Base-by-base conservation (phyloP, 164 flowering plant genomes). In the Vitis rotundifolia region DNA sequence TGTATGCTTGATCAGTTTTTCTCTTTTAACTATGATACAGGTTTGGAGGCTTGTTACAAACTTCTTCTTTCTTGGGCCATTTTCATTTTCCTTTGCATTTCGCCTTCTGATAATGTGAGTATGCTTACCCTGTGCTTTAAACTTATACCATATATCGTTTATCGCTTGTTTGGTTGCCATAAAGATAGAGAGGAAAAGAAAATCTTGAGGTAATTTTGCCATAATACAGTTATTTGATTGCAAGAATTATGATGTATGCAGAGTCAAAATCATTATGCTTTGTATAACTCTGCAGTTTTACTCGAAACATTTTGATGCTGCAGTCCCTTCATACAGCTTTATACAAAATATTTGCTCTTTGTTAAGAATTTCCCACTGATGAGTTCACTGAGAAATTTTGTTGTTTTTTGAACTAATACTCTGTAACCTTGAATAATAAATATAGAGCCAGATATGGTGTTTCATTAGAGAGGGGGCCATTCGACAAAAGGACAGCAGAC, bases 401-500 rank as follows among this genome's bases (percentile, higher is more conserved):
- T 22, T 8, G n/a, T 9, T 62, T 44, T 62, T 49, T 28, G 44
- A 61, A 19, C 64, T 67, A 8, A 55, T 64, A 14, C 67, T 63
- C 65, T 29, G n/a, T 29, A 2, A 63, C 14, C 1, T n/a, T 1
- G 15, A 59, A 44, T 19, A 50, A 50, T 62, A 16, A 67, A 57
- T 31, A 63, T 47, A 87, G 91, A 78, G 82, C 85, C 67, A 79
- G 67, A 67, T 82, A 87, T 75, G 86, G 89, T n/a, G 91, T 86
- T 67, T 44, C 58, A 22, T 68, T 87, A 58, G 91, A 87, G 79
- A 84, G 73, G 69, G 88, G 84, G 2, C 82, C 87, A 3, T 87
- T 84, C 58, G 86, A 80, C 70, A 87, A 80, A 78, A 83, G 91
- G 50, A 82, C 89, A 1, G 86, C 91, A 54, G 89, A 87, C 56